A percentile compares a stretch with the other conserved stretches of the same genome.
These are phyloP conservation scores for Ocimum tenuiflorum DNA, from an alignment of 257 asterid species.

Conservation along the genomic window DNA sequence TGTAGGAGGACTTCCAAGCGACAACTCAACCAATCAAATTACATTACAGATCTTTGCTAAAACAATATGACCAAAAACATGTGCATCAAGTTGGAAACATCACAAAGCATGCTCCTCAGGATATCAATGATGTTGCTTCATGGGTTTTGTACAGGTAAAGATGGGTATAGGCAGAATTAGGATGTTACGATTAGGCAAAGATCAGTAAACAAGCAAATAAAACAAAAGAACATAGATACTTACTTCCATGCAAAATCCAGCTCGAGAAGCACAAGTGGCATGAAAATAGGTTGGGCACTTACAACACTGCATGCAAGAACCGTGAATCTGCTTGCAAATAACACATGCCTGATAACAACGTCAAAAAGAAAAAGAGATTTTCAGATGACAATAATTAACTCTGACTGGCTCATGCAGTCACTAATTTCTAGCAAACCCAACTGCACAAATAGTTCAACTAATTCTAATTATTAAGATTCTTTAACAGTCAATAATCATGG, in stretches of 20 bases:
- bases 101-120: neutral
- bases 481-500: constrained; percentile 6
- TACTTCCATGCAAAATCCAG: constrained; percentile 94
- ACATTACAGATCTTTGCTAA: neutral
- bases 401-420: neutral
- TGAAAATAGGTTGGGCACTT: constrained; percentile 82
- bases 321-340: constrained; percentile 84
- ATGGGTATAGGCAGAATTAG: neutral
- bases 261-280: constrained; percentile 82
- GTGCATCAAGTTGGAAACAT: neutral
- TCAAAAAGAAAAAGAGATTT: neutral
- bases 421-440: constrained; percentile 4
- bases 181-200: neutral
- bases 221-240: constrained; percentile 21
- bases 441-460: constrained; percentile 2
- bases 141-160: neutral
- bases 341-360: constrained; percentile 59
- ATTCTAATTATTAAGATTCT: neutral
- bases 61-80: neutral
- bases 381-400: neutral
- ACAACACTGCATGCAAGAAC: constrained; percentile 89
- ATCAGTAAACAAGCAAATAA: constrained; percentile 3
- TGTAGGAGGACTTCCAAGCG: constrained; percentile 1
- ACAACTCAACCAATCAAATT: neutral
- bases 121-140: too few species aligned